These are phyloP conservation scores for Coemansia guatemalensis DNA, from an alignment of 192 early-diverging fungal genomes.

Conservation along the genomic window DNA sequence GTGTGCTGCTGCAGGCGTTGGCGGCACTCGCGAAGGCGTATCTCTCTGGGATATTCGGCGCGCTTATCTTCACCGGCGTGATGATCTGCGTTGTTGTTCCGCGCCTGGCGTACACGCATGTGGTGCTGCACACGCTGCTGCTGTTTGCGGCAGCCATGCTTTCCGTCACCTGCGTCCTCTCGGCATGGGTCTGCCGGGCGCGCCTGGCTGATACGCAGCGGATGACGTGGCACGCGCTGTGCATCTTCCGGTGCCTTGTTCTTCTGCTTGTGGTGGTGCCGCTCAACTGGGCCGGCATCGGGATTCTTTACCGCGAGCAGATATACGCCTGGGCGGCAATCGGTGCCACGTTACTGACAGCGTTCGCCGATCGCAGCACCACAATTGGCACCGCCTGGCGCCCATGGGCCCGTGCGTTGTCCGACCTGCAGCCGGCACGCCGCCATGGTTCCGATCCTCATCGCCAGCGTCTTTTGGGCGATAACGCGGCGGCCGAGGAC, in stretches of 20 bases:
- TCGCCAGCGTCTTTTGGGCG: conserved; percentile 18
- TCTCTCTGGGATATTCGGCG: conserved; percentile 18
- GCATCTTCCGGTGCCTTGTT: conserved; percentile 31
- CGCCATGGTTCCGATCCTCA: conserved; percentile 1
- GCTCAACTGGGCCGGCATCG: conserved; percentile 26
- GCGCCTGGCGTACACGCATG: conserved; percentile 49
- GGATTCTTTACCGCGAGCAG: conserved; percentile 44
- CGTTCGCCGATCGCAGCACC: conserved; percentile 31
- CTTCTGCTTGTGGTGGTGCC: conserved; percentile 39
- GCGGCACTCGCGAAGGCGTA: conserved; percentile 20
- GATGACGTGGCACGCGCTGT: conserved; percentile 41
- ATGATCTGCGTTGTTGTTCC: conserved; percentile 31
- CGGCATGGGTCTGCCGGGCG: conserved; percentile 28
- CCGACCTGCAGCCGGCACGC: neutral
- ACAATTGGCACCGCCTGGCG: conserved; percentile 20
- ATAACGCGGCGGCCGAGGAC: conserved; percentile 2
- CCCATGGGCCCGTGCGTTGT: neutral
- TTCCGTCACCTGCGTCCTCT: conserved; percentile 26
- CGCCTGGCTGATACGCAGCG: conserved; percentile 20
- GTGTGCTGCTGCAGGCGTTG: conserved; percentile 25
- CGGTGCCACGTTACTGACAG: conserved; percentile 23
- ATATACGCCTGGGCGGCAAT: conserved; percentile 39
- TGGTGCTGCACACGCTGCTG: conserved; percentile 28
- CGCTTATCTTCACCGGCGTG: conserved; percentile 34
- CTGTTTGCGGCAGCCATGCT: conserved; percentile 30